Percentiles rank a stretch among this genome's conserved stretches.
These are phyloP conservation scores for Talaromyces thailandensis DNA, from an alignment of 495 filamentous ascomycete species.

Conservation along the genomic window DNA sequence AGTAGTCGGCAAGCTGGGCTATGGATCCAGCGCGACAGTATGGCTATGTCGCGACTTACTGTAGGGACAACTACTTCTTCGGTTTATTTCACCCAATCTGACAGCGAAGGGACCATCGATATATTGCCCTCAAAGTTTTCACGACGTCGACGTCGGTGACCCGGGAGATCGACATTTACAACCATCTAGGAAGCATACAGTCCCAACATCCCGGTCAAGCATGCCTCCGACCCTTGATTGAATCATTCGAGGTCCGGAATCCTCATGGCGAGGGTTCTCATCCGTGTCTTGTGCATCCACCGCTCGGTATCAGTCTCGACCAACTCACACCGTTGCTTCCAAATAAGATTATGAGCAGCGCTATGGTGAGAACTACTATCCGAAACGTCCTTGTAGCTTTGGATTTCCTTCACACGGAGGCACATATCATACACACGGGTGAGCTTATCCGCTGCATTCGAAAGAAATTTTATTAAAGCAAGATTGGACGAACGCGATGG, in stretches of 20 bases:
- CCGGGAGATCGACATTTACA: neutral
- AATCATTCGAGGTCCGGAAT: neutral
- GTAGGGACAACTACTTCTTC: conserved; percentile 17
- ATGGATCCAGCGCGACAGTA: conserved; percentile 40
- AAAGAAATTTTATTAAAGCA: neutral
- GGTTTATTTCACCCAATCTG: no score
- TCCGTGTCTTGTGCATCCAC: conserved; percentile 14
- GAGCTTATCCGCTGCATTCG: neutral
- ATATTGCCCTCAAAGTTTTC: conserved; percentile 13
- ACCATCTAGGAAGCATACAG: neutral
- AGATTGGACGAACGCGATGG: no score
- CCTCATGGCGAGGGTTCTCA: neutral
- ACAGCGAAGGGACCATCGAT: conserved; percentile 16
- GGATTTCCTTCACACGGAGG: conserved; percentile 34
- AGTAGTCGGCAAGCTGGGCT: conserved; percentile 37
- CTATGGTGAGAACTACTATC: conserved; percentile 16
- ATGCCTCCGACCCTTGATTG: neutral
- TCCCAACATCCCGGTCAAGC: neutral
- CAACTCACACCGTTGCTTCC: conserved; percentile 17
- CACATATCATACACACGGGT: conserved; percentile 38
- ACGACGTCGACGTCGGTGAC: neutral
- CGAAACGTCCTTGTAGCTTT: conserved; percentile 22
- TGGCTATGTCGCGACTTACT: conserved; percentile 41
- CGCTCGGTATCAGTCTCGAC: conserved; percentile 24
- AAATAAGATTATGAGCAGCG: conserved; percentile 9